These are phyloP conservation scores for Aphanomyces euteiches DNA, from an alignment of 352 stramenopile genomes.

Conservation along the genomic window DNA sequence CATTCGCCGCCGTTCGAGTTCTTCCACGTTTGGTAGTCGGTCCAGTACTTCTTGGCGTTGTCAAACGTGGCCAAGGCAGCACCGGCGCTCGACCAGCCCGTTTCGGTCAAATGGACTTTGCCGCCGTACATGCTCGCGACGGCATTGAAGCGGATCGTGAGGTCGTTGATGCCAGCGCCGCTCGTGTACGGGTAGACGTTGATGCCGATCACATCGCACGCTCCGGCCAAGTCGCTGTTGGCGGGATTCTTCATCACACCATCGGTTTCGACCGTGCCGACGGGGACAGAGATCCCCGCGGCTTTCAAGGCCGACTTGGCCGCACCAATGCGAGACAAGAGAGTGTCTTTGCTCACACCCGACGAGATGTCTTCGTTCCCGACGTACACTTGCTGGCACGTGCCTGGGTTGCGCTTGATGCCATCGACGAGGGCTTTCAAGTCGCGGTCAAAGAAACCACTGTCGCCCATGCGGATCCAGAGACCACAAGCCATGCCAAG, in stretches of 20 bases:
- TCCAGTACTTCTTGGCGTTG: constrained; percentile 25
- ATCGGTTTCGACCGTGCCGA: constrained; percentile 54
- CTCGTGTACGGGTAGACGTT: constrained; percentile 45
- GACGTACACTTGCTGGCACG: constrained; percentile 55
- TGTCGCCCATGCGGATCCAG: constrained; percentile 36
- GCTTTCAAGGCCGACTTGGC: constrained; percentile 18
- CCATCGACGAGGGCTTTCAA: constrained; percentile 60
- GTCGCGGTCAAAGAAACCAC: constrained; percentile 39
- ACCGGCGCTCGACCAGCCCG: constrained; percentile 32
- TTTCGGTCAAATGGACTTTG: constrained; percentile 39
- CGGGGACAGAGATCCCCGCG: constrained; percentile 36
- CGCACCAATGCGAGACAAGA: background rate
- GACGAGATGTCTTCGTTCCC: constrained; percentile 74
- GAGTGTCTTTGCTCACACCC: constrained; percentile 16
- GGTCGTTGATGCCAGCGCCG: constrained; percentile 17
- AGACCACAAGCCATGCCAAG: constrained; percentile 51
- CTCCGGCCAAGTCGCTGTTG: constrained; percentile 34
- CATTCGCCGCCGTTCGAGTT: background rate
- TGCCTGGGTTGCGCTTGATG: constrained; percentile 38
- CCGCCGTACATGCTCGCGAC: constrained; percentile 32
- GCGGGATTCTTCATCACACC: constrained; percentile 36
- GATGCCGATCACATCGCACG: constrained; percentile 40
- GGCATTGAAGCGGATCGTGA: constrained; percentile 32
- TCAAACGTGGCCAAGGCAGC: constrained; percentile 15
- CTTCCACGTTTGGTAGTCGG: constrained; percentile 17